A percentile compares a stretch with the other conserved stretches of the same genome.
These are phyloP conservation scores for Pseudozyma pruni DNA, from an alignment of 1,284 basidiomycete species.

Conservation along the genomic window DNA sequence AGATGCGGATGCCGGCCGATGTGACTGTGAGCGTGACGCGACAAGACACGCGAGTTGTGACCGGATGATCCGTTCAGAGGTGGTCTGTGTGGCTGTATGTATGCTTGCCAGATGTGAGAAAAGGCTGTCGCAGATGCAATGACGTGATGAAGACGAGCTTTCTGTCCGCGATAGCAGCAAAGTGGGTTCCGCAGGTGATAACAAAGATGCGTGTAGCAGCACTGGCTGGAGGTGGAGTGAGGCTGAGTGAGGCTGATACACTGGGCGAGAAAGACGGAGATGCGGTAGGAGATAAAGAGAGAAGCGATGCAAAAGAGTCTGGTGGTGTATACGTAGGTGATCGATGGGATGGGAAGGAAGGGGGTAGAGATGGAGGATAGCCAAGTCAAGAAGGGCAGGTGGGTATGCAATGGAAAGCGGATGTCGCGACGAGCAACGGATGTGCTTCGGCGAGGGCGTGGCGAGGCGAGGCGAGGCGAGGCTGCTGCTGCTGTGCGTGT, in stretches of 20 bases:
- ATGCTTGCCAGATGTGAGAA: too few species aligned
- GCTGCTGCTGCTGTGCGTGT: too few species aligned
- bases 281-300: not conserved
- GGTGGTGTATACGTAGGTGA: too few species aligned
- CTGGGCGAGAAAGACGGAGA: not conserved
- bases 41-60: not conserved
- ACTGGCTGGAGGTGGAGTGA: not conserved
- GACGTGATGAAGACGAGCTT: too few species aligned
- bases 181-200: too few species aligned
- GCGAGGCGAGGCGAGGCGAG: not conserved
- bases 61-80: not conserved
- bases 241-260: not conserved
- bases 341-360: not conserved
- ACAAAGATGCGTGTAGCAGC: too few species aligned
- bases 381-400: not conserved
- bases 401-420: not conserved
- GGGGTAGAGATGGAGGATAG: not conserved
- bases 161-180: too few species aligned
- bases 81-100: too few species aligned
- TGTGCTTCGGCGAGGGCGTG: not conserved
- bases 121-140: too few species aligned
- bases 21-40: not conserved
- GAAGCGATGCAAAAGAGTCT: not conserved
- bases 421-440: constrained; percentile 3
- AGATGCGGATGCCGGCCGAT: not conserved